Evolutionary conservation across 208 protist genomes (phyloP).

Genomic region (Crithidia sp.): DNA sequence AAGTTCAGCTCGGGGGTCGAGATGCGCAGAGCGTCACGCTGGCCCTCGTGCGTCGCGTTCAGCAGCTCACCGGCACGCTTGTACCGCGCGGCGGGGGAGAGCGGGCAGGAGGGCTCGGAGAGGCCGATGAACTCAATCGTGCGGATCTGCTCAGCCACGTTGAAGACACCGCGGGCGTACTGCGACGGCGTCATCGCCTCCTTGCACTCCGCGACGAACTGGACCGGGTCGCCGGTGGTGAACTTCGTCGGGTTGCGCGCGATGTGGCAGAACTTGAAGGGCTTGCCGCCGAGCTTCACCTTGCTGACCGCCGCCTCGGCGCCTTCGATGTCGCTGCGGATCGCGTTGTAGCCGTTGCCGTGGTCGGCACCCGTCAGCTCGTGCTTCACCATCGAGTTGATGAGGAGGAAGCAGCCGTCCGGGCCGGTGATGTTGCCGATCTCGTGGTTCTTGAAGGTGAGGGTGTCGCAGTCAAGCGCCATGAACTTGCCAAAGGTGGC

Average conservation of each 20-base stretch:
- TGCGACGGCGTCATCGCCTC: constrained; percentile 50
- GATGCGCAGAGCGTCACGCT: constrained; percentile 68
- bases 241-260: constrained; percentile 52
- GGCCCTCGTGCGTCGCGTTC: constrained; percentile 58
- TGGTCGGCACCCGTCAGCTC: constrained; percentile 49
- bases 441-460: constrained; percentile 53
- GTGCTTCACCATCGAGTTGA: constrained; percentile 70
- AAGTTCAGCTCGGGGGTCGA: constrained; percentile 80
- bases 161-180: constrained; percentile 59
- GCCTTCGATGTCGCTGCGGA: constrained; percentile 61
- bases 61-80: constrained; percentile 61
- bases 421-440: constrained; percentile 52
- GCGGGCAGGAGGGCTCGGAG: constrained; percentile 46
- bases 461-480: constrained; percentile 77
- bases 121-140: constrained; percentile 61
- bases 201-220: constrained; percentile 61
- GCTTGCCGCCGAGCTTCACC: constrained; percentile 48
- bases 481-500: constrained; percentile 66
- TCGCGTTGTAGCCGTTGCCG: constrained; percentile 57
- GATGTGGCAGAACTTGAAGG: constrained; percentile 63
- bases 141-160: constrained; percentile 64
- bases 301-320: constrained; percentile 54
- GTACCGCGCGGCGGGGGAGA: constrained; percentile 47
- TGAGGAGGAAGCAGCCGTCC: constrained; percentile 64
- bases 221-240: constrained; percentile 51